phyloP scores from a whole-genome alignment of 805 yeast genomes.

The Saturnispora kantuleensis region DNA sequence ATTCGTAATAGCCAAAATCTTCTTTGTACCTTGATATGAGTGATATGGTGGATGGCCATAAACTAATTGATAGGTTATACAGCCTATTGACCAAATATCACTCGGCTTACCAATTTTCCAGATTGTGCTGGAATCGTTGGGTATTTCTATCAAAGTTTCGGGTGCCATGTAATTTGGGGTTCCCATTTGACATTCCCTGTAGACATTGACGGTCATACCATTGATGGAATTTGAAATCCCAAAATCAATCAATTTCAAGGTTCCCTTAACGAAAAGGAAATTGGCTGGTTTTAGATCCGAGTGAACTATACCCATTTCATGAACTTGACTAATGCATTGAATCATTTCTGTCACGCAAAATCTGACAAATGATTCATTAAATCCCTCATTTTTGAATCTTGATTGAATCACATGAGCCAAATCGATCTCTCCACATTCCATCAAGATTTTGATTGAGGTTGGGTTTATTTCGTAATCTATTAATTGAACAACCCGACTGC shows the following conservation, averaged over 20 bases:
- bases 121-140: slow-evolving; percentile 22
- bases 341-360: slow-evolving; percentile 72
- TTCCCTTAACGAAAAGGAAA: slow-evolving; percentile 73
- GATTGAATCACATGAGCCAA: slow-evolving; percentile 68
- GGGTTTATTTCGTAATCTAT: slow-evolving; percentile 63
- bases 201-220: slow-evolving; percentile 82
- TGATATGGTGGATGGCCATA: slow-evolving; percentile 93
- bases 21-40: slow-evolving; percentile 59
- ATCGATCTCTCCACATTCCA: slow-evolving; percentile 95
- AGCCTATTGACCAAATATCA: slow-evolving; percentile 97
- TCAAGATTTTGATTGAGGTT: slow-evolving; percentile 58
- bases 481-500: slow-evolving; percentile 68
- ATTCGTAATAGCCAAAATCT: slow-evolving; percentile 77
- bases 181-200: slow-evolving; percentile 85
- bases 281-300: slow-evolving; percentile 49
- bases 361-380: slow-evolving; percentile 71
- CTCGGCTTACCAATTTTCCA: slow-evolving; percentile 90
- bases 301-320: slow-evolving; percentile 66
- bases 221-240: slow-evolving; percentile 94
- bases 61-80: slow-evolving; percentile 90
- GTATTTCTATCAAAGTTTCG: slow-evolving; percentile 67
- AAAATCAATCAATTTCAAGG: slow-evolving; percentile 83
- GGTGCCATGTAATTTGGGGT: slow-evolving; percentile 99
- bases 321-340: slow-evolving; percentile 82
- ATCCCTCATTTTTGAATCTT: slow-evolving; percentile 31